phyloP scores from a whole-genome alignment of 129 eudicot genomes.

The carrot (Daucus carota) region DNA sequence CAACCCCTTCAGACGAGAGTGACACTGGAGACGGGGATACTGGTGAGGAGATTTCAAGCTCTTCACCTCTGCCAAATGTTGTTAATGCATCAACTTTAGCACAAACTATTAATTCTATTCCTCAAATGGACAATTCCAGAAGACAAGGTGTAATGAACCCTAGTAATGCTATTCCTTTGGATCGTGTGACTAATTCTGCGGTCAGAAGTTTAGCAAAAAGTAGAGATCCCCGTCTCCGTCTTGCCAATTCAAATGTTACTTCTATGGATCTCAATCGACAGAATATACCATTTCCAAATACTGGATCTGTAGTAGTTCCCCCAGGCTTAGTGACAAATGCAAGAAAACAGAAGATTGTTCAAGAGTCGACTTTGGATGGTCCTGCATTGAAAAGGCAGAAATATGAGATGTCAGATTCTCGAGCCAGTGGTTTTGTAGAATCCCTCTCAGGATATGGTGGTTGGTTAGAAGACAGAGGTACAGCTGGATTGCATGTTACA shows the following conservation, averaged over 20 bases:
- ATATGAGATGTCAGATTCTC: constrained; percentile 30
- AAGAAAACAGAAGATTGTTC: constrained; percentile 47
- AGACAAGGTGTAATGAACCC: constrained; percentile 31
- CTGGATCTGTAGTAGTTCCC: constrained; percentile 32
- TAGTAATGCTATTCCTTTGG: constrained; percentile 27
- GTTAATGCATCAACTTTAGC: constrained; percentile 23
- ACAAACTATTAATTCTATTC: constrained; percentile 23
- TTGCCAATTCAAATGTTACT: constrained; percentile 34
- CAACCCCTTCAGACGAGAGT: constrained; percentile 94
- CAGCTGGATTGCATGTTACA: constrained; percentile 22
- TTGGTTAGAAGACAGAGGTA: constrained; percentile 37
- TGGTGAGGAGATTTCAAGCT: constrained; percentile 74
- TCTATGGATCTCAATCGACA: constrained; percentile 26
- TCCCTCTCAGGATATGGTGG: constrained; percentile 39
- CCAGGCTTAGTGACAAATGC: constrained; percentile 24
- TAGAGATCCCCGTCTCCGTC: constrained; percentile 82
- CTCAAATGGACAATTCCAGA: constrained; percentile 20
- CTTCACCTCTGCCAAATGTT: constrained; percentile 19
- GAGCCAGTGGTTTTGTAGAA: constrained; percentile 14
- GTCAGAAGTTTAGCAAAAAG: constrained; percentile 41
- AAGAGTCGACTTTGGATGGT: constrained; percentile 42
- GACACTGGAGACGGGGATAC: constrained; percentile 55
- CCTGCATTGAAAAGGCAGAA: constrained; percentile 65
- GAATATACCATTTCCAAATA: constrained; percentile 21
- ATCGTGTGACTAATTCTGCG: constrained; percentile 35